These are phyloP conservation scores for Hyphodiscus sp. DNA, from an alignment of 2,329 filamentous ascomycete genomes.

Conservation along the genomic window DNA sequence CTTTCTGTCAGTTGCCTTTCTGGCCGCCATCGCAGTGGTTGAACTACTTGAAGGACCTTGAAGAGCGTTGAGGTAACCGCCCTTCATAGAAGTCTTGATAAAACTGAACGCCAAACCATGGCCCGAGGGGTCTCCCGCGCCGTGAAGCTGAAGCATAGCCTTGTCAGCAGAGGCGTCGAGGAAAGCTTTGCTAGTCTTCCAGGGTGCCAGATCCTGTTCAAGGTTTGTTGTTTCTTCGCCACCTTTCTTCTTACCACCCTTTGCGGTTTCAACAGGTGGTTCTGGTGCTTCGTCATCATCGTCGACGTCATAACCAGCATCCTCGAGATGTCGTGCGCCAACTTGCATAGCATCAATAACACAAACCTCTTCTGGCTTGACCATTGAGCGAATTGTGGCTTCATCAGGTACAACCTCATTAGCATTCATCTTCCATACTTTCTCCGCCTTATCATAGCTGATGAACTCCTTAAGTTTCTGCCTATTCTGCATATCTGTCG, in stretches of 20 bases:
- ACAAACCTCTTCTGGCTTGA: conserved; percentile 93
- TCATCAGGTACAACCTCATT: conserved; percentile 75
- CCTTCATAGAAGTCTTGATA: conserved; percentile 98
- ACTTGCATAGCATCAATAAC: conserved; percentile 95
- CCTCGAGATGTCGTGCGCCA: conserved; percentile 81
- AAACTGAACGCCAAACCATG: conserved; percentile 94
- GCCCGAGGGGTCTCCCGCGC: conserved; percentile 89
- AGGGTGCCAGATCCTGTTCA: conserved; percentile 86
- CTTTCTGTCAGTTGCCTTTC: conserved; percentile 64
- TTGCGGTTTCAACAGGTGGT: conserved; percentile 37
- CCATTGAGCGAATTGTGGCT: conserved; percentile 73
- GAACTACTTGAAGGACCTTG: conserved; percentile 58
- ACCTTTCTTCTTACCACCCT: conserved; percentile 39
- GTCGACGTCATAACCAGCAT: conserved; percentile 76
- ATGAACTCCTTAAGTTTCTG: conserved; percentile 98
- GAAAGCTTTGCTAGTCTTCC: conserved; percentile 96
- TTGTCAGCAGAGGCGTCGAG: conserved; percentile 89
- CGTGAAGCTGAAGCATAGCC: conserved; percentile 92
- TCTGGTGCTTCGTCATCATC: conserved; percentile 47
- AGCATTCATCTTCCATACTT: conserved; percentile 71
- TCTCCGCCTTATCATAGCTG: conserved; percentile 78
- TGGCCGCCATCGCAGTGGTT: conserved; percentile 67
- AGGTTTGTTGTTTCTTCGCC: conserved; percentile 42
- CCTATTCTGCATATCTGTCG: conserved; percentile 89
- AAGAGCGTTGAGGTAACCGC: conserved; percentile 81